These are phyloP conservation scores for Jaenimonas drosophilae DNA, from an alignment of 208 protist genomes.

Conservation along the genomic window DNA sequence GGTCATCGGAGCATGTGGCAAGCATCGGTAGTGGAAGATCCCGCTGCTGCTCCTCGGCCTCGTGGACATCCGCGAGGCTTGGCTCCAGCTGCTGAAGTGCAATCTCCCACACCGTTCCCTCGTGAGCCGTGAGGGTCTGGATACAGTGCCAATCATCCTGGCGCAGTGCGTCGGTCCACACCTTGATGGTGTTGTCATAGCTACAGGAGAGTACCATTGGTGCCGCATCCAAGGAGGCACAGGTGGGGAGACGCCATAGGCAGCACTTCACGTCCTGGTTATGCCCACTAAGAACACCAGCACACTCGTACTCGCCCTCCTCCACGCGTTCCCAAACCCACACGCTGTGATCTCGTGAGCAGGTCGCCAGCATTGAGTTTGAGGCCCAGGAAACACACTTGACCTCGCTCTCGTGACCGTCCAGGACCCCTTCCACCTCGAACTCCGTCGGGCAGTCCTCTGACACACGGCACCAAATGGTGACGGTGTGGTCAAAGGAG, in stretches of 20 bases:
- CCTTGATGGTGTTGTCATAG: constrained; percentile 63
- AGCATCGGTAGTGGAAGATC: constrained; percentile 35
- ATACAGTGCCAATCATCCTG: constrained; percentile 87
- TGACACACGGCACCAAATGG: constrained; percentile 44
- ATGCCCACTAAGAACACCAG: constrained; percentile 81
- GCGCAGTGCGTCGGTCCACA: constrained; percentile 42
- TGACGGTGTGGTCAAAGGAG: constrained; percentile 76
- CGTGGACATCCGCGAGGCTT: constrained; percentile 7
- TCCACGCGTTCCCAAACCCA: constrained; percentile 89
- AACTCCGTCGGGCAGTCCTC: constrained; percentile 20
- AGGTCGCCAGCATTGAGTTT: constrained; percentile 74
- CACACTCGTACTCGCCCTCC: constrained; percentile 84
- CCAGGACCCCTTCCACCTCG: constrained; percentile 61
- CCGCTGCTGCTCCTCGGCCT: constrained; percentile 5
- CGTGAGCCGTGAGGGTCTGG: constrained; percentile 58
- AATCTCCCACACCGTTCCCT: constrained; percentile 78
- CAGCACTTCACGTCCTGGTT: constrained; percentile 88
- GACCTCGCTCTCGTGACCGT: constrained; percentile 90
- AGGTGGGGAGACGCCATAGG: constrained; percentile 42
- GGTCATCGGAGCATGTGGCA: constrained; percentile 71
- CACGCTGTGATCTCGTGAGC: constrained; percentile 81
- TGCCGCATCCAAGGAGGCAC: neutral
- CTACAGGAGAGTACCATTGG: constrained; percentile 56
- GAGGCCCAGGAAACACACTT: constrained; percentile 84
- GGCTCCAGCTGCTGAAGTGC: constrained; percentile 49